Base-by-base conservation (phyloP, 2,329 filamentous ascomycete genomes). In the Penicillium digitatum region DNA sequence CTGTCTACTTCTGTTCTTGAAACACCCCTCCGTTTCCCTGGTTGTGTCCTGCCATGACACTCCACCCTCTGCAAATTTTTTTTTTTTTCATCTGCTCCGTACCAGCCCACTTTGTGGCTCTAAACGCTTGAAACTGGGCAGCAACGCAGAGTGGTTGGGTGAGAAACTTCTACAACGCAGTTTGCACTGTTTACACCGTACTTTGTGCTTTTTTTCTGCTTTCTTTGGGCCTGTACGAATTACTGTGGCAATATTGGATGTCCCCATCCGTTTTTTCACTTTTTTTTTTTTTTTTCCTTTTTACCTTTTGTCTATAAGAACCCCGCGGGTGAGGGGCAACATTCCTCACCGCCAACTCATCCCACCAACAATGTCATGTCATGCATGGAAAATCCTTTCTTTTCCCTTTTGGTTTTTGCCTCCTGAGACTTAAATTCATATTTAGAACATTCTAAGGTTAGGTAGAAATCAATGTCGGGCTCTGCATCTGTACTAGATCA, bases 61-160 rank as follows among this genome's bases (percentile, higher is more conserved):
- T 60, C 63, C 63, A 68, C 66, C 66, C 57, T 22, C 46, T 58
- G 51, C 54, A 60, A 61, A 62, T 62, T 67, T 69, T 66, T 60
- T 42, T 60, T 42, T 58, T 63, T 60, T 56, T 49, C 47, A 49
- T 50, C 27, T 40, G 42, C 52, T 54, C 52, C 56, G 31, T 54
- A 59, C 55, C 55, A 64, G 57, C 56, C 62, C 54, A 57, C 56
- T 54, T 48, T 52, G 50, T 54, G 47, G 46, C 47, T 54, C 45
- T 48, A 54, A 48, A 50, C 55, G 38, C 32, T 56, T 26, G 42
- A 56, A 56, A 63, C 71, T 72, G 71, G 71, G 71, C 71, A 73
- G 70, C 71, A 72, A 73, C 68, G 66, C 69, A 71, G 63, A 59
- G 53, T 34, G 38, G 58, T 62, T 60, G 60, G 55, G 57, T 60